Conservation (phyloP, 805 yeast genomes). For the Wickerhamomyces kurtzmanii region DNA sequence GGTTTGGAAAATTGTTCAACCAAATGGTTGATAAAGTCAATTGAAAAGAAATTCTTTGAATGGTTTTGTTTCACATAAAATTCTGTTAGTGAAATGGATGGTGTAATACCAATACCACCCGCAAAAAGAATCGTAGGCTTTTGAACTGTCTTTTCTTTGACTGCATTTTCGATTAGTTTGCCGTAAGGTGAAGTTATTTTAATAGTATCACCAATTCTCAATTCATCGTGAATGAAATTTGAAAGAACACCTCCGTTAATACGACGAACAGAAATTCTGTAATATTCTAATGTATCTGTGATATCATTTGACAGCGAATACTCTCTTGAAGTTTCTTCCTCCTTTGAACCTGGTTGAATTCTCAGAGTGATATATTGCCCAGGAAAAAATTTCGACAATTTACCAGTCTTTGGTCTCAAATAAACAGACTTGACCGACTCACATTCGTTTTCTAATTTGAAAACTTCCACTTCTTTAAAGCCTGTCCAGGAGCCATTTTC, state of each 20-base stretch:
- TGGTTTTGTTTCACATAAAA: constrained; percentile 9
- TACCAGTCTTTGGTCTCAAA: constrained; percentile 34
- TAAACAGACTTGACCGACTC: constrained; percentile 39
- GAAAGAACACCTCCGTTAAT: constrained; percentile 41
- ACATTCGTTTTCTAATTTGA: constrained; percentile 31
- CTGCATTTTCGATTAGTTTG: constrained; percentile 25
- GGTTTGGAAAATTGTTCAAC: too few relatives aligned
- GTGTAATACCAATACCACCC: constrained; percentile 67
- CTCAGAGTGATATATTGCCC: constrained; percentile 31
- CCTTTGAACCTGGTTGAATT: constrained; percentile 22
- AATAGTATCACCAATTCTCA: constrained; percentile 37
- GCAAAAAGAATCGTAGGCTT: constrained; percentile 32
- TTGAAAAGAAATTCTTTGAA: too few relatives aligned
- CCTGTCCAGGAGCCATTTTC: constrained; percentile 46
- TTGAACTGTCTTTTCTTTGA: constrained; percentile 18
- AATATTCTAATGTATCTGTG: constrained; percentile 19
- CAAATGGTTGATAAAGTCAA: too few relatives aligned
- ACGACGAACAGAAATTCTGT: constrained; percentile 50
- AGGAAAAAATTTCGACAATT: constrained; percentile 21
- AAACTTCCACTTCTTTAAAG: constrained; percentile 41
- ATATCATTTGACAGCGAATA: constrained; percentile 42
- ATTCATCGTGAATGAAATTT: constrained; percentile 32
- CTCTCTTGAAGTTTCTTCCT: constrained; percentile 37
- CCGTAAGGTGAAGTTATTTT: constrained; percentile 55
- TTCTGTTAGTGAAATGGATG: constrained; percentile 44